Evolutionary conservation across 1,139 yeast species (phyloP).

Genomic region (Kurtzmaniella quercitrusa): DNA sequence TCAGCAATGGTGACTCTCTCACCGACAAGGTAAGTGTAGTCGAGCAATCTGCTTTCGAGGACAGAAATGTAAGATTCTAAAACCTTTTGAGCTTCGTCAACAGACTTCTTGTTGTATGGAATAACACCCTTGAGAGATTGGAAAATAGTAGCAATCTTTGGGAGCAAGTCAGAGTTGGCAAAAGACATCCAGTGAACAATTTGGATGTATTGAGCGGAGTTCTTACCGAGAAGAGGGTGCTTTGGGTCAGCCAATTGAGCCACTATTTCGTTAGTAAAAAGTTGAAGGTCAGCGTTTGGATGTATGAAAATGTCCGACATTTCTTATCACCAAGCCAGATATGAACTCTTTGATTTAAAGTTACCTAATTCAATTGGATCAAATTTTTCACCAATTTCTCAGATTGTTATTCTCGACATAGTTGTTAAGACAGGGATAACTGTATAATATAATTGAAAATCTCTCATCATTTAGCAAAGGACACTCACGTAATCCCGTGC

Average conservation of each 20-base stretch:
- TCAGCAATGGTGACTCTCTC: constrained; percentile 89
- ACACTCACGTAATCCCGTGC: not conserved
- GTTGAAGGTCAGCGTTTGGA: constrained; percentile 1
- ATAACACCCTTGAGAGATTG: constrained; percentile 30
- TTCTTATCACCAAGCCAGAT: no score
- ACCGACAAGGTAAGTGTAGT: constrained; percentile 86
- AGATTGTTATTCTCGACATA: constrained; percentile 67
- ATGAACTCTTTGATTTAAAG: no score
- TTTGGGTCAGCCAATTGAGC: constrained; percentile 26
- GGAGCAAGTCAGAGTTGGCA: constrained; percentile 65
- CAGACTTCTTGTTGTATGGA: constrained; percentile 76
- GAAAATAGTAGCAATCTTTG: constrained; percentile 31
- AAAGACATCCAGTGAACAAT: constrained; percentile 82
- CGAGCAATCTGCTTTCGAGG: constrained; percentile 62
- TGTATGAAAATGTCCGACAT: no score
- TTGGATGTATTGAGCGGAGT: constrained; percentile 63
- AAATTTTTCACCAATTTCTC: constrained; percentile 19
- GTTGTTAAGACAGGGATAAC: constrained; percentile 92
- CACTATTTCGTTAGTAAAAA: constrained; percentile 26
- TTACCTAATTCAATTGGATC: not conserved
- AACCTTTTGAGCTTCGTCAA: constrained; percentile 49
- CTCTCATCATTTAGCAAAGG: constrained; percentile 48
- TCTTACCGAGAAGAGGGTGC: constrained; percentile 55
- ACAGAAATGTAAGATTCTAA: constrained; percentile 40
- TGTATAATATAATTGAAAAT: constrained; percentile 50